Percentiles rank a stretch among this genome's conserved stretches.
Evolutionary conservation across 2,329 filamentous ascomycete genomes (phyloP).

Genomic region (Colletotrichum orchidophilum): DNA sequence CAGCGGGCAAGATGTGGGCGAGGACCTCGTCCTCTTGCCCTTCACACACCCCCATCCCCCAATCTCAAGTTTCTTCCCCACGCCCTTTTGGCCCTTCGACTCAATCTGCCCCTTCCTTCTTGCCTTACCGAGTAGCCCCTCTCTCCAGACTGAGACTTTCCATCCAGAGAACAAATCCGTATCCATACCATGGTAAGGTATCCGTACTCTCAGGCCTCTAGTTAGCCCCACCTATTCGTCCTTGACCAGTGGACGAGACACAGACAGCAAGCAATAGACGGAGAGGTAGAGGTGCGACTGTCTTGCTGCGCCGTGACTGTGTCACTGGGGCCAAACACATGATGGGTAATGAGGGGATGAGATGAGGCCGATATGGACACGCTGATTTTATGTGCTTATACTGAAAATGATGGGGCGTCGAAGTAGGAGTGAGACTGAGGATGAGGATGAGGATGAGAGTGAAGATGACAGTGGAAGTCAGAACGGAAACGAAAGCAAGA

Average conservation of each 20-base stretch:
- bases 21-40: background rate
- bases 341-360: no score
- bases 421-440: background rate
- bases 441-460: background rate
- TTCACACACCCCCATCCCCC: background rate
- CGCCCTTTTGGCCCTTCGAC: constrained; percentile 1
- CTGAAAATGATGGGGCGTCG: no score
- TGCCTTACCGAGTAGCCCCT: constrained; percentile 11
- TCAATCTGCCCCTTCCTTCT: constrained; percentile 6
- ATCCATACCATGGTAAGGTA: no score
- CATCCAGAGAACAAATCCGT: background rate
- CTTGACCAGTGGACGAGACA: no score
- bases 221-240: no score
- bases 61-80: background rate
- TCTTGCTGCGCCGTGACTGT: background rate
- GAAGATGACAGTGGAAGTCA: no score
- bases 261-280: background rate
- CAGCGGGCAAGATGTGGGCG: no score
- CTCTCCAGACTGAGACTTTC: background rate
- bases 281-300: background rate
- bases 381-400: no score
- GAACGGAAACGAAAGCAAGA: no score
- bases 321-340: background rate
- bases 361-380: no score
- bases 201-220: no score